These are phyloP conservation scores for Bipolaris cookei DNA, from an alignment of 2,329 filamentous ascomycete species.

Conservation along the genomic window DNA sequence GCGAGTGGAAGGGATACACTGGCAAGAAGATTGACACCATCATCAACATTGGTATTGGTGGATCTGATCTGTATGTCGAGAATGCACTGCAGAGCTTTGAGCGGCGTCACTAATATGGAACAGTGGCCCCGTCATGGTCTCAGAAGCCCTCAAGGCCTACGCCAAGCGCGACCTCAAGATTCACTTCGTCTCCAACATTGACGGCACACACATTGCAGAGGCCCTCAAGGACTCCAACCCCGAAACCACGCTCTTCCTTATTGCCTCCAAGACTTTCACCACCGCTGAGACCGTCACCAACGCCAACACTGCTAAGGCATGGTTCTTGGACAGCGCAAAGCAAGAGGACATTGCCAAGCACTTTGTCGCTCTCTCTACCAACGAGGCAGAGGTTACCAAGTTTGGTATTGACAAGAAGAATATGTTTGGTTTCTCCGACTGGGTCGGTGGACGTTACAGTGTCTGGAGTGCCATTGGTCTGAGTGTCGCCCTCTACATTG, in stretches of 20 bases:
- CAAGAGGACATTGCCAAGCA: constrained; percentile 90
- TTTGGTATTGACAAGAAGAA: constrained; percentile 99
- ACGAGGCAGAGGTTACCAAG: constrained; percentile 93
- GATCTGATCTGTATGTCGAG: constrained; percentile 88
- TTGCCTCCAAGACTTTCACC: constrained; percentile 99
- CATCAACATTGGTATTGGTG: constrained; percentile 97
- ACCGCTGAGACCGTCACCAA: constrained; percentile 97
- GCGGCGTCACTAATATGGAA: constrained; percentile 30
- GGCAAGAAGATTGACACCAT: constrained; percentile 98
- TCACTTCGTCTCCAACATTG: constrained; percentile 99
- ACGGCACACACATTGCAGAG: constrained; percentile 96
- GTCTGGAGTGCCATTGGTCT: constrained; percentile 99
- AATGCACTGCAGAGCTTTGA: background rate
- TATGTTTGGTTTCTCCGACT: constrained; percentile 99
- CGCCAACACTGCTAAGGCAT: constrained; percentile 93
- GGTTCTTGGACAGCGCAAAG: constrained; percentile 90
- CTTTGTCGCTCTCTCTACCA: constrained; percentile 97
- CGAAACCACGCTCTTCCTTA: constrained; percentile 97
- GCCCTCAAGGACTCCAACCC: constrained; percentile 87
- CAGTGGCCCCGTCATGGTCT: constrained; percentile 97
- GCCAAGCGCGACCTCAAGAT: constrained; percentile 83
- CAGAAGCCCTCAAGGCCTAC: constrained; percentile 95
- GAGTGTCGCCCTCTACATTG: constrained; percentile 92
- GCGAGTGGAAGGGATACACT: constrained; percentile 95
- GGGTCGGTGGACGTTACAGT: constrained; percentile 97